Percentiles rank a stretch among this genome's conserved stretches.
Conservation (phyloP, 169 alveolate species). For the Eimeria falciformis region DNA sequence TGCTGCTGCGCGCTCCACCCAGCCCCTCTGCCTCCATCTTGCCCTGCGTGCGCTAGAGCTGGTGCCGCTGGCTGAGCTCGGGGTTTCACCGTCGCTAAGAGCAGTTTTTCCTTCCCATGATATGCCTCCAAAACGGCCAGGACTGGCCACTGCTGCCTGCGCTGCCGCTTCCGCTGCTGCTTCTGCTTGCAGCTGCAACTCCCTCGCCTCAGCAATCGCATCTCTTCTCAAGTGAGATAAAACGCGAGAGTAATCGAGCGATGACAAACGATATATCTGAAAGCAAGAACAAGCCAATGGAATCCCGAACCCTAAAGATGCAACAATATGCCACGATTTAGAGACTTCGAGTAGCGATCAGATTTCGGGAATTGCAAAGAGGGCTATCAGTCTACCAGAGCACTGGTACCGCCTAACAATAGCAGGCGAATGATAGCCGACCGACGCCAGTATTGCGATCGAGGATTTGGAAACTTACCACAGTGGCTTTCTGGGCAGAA, state of each 20-base stretch:
- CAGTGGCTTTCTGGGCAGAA: conserved; percentile 54
- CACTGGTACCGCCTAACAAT: background rate
- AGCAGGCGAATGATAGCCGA: background rate
- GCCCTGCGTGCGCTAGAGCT: background rate
- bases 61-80: conserved; percentile 36
- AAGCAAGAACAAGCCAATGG: background rate
- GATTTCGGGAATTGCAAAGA: background rate
- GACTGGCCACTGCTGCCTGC: conserved; percentile 37
- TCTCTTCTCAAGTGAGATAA: conserved; percentile 65
- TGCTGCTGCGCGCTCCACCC: conserved; percentile 71
- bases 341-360: background rate
- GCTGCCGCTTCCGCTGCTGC: conserved; percentile 69
- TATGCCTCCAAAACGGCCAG: conserved; percentile 53
- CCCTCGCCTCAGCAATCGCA: conserved; percentile 64
- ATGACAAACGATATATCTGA: conserved; percentile 54
- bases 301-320: background rate
- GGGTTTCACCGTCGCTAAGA: conserved; percentile 51
- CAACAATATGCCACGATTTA: too few species aligned
- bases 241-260: conserved; percentile 67
- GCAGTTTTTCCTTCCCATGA: conserved; percentile 57
- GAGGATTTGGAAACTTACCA: conserved; percentile 10
- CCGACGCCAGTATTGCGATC: background rate
- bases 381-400: background rate
- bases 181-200: conserved; percentile 66
- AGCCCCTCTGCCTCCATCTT: conserved; percentile 42